Base-by-base conservation (phyloP, 352 stramenopile species). In the Globisporangium abappressorium region DNA sequence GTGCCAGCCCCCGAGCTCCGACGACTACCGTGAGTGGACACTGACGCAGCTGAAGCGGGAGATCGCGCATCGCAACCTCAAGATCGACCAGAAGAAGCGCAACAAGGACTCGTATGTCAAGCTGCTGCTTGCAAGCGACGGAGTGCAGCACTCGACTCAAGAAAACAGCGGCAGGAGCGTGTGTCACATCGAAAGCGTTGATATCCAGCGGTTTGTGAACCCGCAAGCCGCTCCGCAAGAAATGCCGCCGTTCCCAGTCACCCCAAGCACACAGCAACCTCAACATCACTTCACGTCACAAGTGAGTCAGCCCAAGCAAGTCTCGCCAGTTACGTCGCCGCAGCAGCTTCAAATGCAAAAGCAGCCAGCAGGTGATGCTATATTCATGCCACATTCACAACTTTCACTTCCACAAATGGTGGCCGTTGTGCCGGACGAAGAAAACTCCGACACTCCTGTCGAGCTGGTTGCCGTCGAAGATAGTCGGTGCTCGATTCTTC, bases 21-120 rank as follows among this genome's bases (percentile, higher is more conserved):
- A 87, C 59, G 77, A 87, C 61, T 87, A 87, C 69, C 77, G 75
- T 38, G 69, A 83, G 28, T 87, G 79, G 79, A 75, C 73, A 38
- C 73, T 84, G 24, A 69, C 66, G 77, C 79, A 87, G 61, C 68
- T 87, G 26, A 87, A 84, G 68, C 72, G 73, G 26, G 79, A 87
- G 77, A 84, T 87, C 61, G 79, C 75, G 36, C 66, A 84, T 69
- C 79, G 79, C 5, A 72, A 80, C 33, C 67, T 87, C 24, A 81
- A 79, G 53, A 81, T 77, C 18, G 75, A 84, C 20, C 75, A 74
- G 14, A 80, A 77, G 53, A 58, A 62, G 56, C 72, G 79, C 58
- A 83, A 80, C 64, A 87, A 84, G 57, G 70, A 80, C 7, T 75
- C 79, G 11, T 87, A 84, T 60, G 77, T 80, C 26, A 57, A 62